A percentile compares a stretch with the other conserved stretches of the same genome.
phyloP scores from a whole-genome alignment of 768 basidiomycete species.

The Peribolospora kevripleyi region DNA sequence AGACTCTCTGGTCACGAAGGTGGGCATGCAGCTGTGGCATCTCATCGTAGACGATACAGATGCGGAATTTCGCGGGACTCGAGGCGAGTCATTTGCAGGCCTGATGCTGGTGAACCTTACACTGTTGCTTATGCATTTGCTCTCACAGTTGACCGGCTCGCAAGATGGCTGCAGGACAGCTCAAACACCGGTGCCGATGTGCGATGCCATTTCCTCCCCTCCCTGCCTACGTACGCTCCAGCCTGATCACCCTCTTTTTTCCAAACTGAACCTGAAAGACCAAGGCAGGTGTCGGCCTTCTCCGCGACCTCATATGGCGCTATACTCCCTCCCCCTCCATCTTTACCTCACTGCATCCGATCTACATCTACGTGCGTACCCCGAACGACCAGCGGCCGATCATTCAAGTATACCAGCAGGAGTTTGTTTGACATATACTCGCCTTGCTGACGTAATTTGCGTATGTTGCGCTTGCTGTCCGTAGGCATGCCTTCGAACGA shows the following conservation, averaged over 20 bases:
- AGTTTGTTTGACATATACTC: not conserved
- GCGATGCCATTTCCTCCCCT: not conserved
- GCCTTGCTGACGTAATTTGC: no score
- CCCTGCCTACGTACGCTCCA: not conserved
- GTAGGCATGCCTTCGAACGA: constrained; percentile 35
- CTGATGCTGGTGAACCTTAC: no score
- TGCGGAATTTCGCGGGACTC: no score
- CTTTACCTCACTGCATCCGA: constrained; percentile 45
- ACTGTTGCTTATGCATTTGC: no score
- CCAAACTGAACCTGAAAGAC: constrained; percentile 15
- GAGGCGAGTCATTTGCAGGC: no score
- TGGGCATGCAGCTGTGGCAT: no score
- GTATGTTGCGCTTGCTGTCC: no score
- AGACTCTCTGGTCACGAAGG: not conserved
- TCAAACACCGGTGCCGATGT: not conserved
- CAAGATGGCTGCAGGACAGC: not conserved
- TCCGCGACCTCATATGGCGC: constrained; percentile 36
- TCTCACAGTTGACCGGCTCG: not conserved
- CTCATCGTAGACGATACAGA: no score
- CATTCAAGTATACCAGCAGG: not conserved
- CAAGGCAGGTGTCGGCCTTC: constrained; percentile 31
- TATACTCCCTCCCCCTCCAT: constrained; percentile 34
- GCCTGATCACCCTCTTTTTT: not conserved
- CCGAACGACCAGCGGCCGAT: not conserved
- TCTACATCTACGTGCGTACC: constrained; percentile 35